Percentiles rank a stretch among this genome's conserved stretches.
phyloP scores from a whole-genome alignment of 192 early-diverging fungal genomes.

The Phlyctochytrium planicorne region DNA sequence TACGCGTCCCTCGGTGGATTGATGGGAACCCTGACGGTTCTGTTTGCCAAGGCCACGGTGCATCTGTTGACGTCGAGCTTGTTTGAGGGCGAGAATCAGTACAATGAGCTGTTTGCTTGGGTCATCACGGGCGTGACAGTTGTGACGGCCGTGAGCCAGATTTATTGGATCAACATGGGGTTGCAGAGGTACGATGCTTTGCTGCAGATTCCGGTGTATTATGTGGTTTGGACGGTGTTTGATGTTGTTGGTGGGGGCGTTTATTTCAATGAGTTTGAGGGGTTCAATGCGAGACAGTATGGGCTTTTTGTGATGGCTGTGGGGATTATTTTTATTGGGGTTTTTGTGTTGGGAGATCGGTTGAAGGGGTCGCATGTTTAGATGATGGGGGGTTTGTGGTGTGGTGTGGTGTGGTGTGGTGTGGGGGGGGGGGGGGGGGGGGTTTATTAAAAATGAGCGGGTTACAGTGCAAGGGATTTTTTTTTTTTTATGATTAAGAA shows the following conservation, averaged over 20 bases:
- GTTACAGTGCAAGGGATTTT: too few relatives aligned
- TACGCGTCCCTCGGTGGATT: slow-evolving; percentile 75
- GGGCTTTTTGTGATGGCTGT: slow-evolving; percentile 68
- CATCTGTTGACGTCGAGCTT: slow-evolving; percentile 66
- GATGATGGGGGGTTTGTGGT: too few relatives aligned
- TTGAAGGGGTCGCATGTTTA: slow-evolving; percentile 39
- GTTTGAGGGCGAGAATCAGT: slow-evolving; percentile 73
- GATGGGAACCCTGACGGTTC: slow-evolving; percentile 73
- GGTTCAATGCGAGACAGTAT: slow-evolving; percentile 64
- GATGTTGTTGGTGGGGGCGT: slow-evolving; percentile 81
- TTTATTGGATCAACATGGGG: slow-evolving; percentile 86
- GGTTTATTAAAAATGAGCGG: too few relatives aligned
- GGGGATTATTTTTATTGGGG: slow-evolving; percentile 70
- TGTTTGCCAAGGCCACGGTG: slow-evolving; percentile 82
- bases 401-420: too few relatives aligned
- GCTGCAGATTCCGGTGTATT: slow-evolving; percentile 80
- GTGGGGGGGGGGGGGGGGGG: too few relatives aligned
- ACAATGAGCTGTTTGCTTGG: slow-evolving; percentile 62
- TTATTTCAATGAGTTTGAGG: slow-evolving; percentile 74
- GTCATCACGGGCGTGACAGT: slow-evolving; percentile 68
- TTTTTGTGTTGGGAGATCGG: slow-evolving; percentile 63
- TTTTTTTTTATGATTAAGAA: too few relatives aligned
- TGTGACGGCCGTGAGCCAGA: slow-evolving; percentile 65
- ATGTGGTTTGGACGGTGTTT: slow-evolving; percentile 77
- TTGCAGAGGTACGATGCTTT: slow-evolving; percentile 76